phyloP scores from a whole-genome alignment of 1,284 basidiomycete species.

The Stygiomarasmius scandens region DNA sequence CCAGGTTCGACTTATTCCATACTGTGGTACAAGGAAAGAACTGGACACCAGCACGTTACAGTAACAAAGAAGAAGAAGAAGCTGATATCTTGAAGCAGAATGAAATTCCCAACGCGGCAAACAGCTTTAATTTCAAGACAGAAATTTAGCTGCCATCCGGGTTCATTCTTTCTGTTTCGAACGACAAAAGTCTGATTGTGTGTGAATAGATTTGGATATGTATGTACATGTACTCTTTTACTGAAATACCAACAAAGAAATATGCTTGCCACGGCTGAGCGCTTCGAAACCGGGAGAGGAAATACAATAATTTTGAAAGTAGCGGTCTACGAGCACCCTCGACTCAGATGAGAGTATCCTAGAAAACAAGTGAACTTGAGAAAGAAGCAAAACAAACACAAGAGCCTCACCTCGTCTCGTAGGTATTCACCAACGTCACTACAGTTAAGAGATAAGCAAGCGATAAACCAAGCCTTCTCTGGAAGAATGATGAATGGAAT shows the following conservation, averaged over 20 bases:
- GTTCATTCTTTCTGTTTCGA: no score
- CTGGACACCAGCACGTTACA: conserved; percentile 23
- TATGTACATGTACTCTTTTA: not conserved
- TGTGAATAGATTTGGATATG: not conserved
- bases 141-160: not conserved
- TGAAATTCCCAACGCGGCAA: conserved; percentile 21
- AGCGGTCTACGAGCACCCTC: conserved; percentile 7
- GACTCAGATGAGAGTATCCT: conserved; percentile 75
- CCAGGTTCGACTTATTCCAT: conserved; percentile 27
- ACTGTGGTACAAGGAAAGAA: conserved; percentile 28
- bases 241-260: conserved; percentile 1
- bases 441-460: conserved; percentile 14
- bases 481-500: not conserved
- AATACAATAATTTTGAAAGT: conserved; percentile 15
- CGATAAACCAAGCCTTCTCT: not conserved
- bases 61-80: conserved; percentile 13
- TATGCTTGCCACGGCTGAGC: conserved; percentile 36
- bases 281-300: conserved; percentile 40
- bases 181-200: not conserved
- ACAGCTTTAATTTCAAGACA: conserved; percentile 10
- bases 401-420: conserved; percentile 78
- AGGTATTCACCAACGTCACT: conserved; percentile 96
- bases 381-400: conserved; percentile 9
- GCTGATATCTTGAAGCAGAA: conserved; percentile 17
- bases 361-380: conserved; percentile 16